Evolutionary conservation across 2,329 filamentous ascomycete species (phyloP), one percentile per base, ranked within the genome.

Genomic region (Pezicula carpinea): DNA sequence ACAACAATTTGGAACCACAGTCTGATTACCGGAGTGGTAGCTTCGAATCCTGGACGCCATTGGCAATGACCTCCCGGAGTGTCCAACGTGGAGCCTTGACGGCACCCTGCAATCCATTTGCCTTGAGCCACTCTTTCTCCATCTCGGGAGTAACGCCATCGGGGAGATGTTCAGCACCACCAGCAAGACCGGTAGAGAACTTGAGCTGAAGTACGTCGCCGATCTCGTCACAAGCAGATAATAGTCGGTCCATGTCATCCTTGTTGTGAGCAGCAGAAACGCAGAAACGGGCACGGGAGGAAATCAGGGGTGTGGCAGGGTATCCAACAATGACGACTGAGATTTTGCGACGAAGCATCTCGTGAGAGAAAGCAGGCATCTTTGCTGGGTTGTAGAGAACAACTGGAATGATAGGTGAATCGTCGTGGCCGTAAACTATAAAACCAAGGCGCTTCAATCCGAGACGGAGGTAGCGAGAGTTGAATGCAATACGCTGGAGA

Each of bases 321-420:
- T 99, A 99, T 44, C 92, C 93, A 52, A 99, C 93, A 39, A 99
- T 89, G 33, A 99, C 93, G 43, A 97, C 89, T 0, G 92, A 93
- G 59, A 99, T 97, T 69, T 96, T 97, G 63, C 93, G 89, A 71
- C 88, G 89, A 51, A 97, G 80, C 93, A 99, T 97, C 68, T 97
- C 93, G 65, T 96, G 93, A 42, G 90, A 96, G 69, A 99, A 99
- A 49, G 93, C 92, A 4, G 92, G 88, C 77, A 99, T 96, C 73
- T 99, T 99, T 60, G 89, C 93, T n/a, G 93, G 93, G 70, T 97
- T 89, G 76, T 96, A 99, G 22, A 99, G 82, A 62, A 96, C 80
- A 56, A 99, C 69, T 45, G 93, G 93, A 58, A 99, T 90, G 59
- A 99, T 97, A 47, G 93, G 93, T 5, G 91, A 96, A 70, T 99